These are phyloP conservation scores for Ustilago bromivora DNA, from an alignment of 1,284 basidiomycete species.

Conservation along the genomic window DNA sequence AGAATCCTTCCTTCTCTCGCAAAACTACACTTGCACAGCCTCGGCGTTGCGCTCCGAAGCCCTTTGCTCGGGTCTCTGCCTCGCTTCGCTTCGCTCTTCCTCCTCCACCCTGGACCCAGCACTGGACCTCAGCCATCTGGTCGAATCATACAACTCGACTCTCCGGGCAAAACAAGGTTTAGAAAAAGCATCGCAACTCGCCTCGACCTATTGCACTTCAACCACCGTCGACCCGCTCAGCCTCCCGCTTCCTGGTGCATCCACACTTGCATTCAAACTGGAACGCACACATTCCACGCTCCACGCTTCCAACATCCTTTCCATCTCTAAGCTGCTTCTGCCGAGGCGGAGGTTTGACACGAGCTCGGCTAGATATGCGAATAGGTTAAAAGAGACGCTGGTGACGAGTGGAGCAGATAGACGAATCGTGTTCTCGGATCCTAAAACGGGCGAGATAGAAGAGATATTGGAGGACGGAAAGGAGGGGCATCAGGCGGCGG, in stretches of 20 bases:
- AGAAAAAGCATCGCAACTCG: conserved; percentile 15
- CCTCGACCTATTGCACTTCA: conserved; percentile 21
- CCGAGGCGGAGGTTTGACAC: conserved; percentile 45
- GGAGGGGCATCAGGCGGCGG: conserved; percentile 58
- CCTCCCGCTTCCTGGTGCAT: conserved; percentile 28
- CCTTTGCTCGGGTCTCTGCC: conserved; percentile 12
- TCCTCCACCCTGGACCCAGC: background rate
- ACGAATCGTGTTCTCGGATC: conserved; percentile 55
- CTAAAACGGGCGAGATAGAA: conserved; percentile 53
- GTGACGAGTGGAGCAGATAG: conserved; percentile 61
- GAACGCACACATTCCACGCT: conserved; percentile 41
- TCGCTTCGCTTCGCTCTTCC: background rate
- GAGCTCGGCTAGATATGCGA: conserved; percentile 14
- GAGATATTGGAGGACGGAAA: conserved; percentile 55
- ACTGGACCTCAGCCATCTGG: conserved; percentile 43
- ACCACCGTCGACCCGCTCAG: conserved; percentile 37
- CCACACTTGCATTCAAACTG: conserved; percentile 33
- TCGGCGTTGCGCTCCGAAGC: conserved; percentile 40
- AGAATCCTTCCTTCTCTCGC: conserved; percentile 39
- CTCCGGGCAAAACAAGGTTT: conserved; percentile 29
- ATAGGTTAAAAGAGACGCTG: conserved; percentile 21
- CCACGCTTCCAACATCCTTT: conserved; percentile 64
- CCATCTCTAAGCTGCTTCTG: conserved; percentile 34
- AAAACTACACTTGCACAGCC: conserved; percentile 40
- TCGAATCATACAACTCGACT: conserved; percentile 46